phyloP scores from a whole-genome alignment of 2,329 filamentous ascomycete genomes.

The Hymenoscyphus albidus region DNA sequence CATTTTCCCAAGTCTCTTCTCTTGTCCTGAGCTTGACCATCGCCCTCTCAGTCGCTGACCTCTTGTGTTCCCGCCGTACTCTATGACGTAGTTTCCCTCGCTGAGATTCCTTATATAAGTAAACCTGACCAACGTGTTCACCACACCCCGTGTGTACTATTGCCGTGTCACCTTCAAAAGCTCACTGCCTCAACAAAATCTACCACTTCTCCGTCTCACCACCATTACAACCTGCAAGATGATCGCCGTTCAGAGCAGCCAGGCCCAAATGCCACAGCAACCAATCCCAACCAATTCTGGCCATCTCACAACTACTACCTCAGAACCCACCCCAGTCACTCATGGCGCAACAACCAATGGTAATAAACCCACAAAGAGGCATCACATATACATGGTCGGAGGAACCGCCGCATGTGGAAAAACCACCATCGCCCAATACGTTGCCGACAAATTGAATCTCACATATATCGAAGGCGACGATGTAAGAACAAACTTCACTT shows the following conservation, averaged over 20 bases:
- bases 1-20: background rate
- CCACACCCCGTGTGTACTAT: background rate
- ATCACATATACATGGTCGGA: slow-evolving; percentile 78
- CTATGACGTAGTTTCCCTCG: background rate
- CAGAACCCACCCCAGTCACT: slow-evolving; percentile 18
- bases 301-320: slow-evolving; percentile 25
- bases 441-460: slow-evolving; percentile 58
- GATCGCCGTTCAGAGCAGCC: slow-evolving; percentile 2
- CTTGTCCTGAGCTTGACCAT: background rate
- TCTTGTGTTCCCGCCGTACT: background rate
- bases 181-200: background rate
- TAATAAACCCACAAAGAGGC: slow-evolving; percentile 33
- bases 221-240: background rate
- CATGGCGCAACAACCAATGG: slow-evolving; percentile 17
- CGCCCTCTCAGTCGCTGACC: background rate
- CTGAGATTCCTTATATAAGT: background rate
- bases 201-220: background rate
- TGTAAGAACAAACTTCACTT: slow-evolving; percentile 46
- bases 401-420: slow-evolving; percentile 78
- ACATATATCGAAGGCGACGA: slow-evolving; percentile 77
- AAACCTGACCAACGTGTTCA: background rate
- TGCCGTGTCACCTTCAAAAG: background rate
- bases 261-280: slow-evolving; percentile 10
- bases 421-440: slow-evolving; percentile 65
- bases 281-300: slow-evolving; percentile 26